phyloP scores from a whole-genome alignment of 2,329 filamentous ascomycete species.

The Botryotinia narcissicola region DNA sequence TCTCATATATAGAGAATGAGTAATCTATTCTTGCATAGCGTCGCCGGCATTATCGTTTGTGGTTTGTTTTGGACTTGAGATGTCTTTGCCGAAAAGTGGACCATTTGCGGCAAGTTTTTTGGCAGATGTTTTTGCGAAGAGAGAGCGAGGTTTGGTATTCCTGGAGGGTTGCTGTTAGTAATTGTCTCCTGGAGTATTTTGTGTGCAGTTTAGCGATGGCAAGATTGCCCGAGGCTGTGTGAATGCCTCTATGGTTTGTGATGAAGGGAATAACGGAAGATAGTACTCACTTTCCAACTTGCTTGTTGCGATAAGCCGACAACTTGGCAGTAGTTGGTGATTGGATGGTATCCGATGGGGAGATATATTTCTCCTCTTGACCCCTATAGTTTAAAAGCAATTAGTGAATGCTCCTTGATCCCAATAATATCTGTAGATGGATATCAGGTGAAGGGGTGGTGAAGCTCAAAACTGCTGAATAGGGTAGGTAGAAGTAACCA shows the following conservation, averaged over 20 bases:
- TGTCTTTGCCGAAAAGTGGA: constrained; percentile 31
- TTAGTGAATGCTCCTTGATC: neutral
- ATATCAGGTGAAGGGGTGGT: neutral
- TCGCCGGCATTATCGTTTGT: neutral
- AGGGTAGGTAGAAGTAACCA: neutral
- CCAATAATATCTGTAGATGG: neutral
- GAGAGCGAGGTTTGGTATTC: constrained; percentile 65
- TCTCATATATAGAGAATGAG: neutral
- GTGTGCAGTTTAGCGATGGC: neutral
- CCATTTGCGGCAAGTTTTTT: constrained; percentile 51
- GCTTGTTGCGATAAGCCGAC: constrained; percentile 75
- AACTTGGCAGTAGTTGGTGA: constrained; percentile 83
- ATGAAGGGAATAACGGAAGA: neutral
- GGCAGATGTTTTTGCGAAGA: constrained; percentile 63
- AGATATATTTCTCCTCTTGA: constrained; percentile 57
- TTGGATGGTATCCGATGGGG: constrained; percentile 86
- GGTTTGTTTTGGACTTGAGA: constrained; percentile 5
- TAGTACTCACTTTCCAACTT: constrained; percentile 64
- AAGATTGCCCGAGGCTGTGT: neutral
- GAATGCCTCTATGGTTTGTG: neutral
- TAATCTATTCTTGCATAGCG: constrained; percentile 17
- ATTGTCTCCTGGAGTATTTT: neutral
- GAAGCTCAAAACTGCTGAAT: neutral
- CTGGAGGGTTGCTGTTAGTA: constrained; percentile 29
- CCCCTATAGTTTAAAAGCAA: neutral